Conservation (phyloP, 2,329 filamentous ascomycete genomes). For the Mycocentrospora acerina region DNA sequence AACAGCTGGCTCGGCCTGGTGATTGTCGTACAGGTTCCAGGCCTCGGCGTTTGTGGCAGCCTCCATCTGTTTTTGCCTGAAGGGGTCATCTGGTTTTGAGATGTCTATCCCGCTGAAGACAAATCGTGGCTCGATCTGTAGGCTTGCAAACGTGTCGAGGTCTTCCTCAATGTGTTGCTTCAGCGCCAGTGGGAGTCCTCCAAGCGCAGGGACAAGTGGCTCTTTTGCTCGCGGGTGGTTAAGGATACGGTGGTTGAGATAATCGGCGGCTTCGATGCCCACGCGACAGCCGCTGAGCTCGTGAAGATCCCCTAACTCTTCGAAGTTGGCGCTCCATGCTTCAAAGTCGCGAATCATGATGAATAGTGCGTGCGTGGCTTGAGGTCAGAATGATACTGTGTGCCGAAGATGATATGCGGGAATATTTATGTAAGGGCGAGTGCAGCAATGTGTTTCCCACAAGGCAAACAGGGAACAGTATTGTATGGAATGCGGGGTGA, state of each 20-base stretch:
- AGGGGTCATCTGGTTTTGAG: slow-evolving; percentile 65
- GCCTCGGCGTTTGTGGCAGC: slow-evolving; percentile 73
- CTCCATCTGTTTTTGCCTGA: slow-evolving; percentile 61
- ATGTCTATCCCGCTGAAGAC: slow-evolving; percentile 88
- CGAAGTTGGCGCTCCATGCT: slow-evolving; percentile 57
- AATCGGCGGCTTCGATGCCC: slow-evolving; percentile 87
- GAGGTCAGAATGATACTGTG: slow-evolving; percentile 1
- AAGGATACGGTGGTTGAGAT: slow-evolving; percentile 73
- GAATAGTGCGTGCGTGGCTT: slow-evolving; percentile 16
- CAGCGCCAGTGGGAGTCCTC: slow-evolving; percentile 81
- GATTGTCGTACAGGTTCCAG: slow-evolving; percentile 83
- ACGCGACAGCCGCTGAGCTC: slow-evolving; percentile 74
- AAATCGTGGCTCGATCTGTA: slow-evolving; percentile 78
- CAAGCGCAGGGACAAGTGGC: slow-evolving; percentile 84
- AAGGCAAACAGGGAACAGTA: too few species aligned
- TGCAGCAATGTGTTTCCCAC: too few species aligned
- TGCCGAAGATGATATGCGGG: neutral
- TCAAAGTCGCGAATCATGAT: slow-evolving; percentile 54
- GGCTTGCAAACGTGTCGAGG: slow-evolving; percentile 68
- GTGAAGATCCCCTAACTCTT: slow-evolving; percentile 62
- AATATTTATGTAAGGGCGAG: neutral
- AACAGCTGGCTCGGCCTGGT: slow-evolving; percentile 78
- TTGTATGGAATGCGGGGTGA: slow-evolving; percentile 1
- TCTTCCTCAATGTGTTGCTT: slow-evolving; percentile 74
- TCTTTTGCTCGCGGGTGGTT: slow-evolving; percentile 62